These are phyloP conservation scores for Ogataea allantospora DNA, from an alignment of 805 yeast species.

Conservation along the genomic window DNA sequence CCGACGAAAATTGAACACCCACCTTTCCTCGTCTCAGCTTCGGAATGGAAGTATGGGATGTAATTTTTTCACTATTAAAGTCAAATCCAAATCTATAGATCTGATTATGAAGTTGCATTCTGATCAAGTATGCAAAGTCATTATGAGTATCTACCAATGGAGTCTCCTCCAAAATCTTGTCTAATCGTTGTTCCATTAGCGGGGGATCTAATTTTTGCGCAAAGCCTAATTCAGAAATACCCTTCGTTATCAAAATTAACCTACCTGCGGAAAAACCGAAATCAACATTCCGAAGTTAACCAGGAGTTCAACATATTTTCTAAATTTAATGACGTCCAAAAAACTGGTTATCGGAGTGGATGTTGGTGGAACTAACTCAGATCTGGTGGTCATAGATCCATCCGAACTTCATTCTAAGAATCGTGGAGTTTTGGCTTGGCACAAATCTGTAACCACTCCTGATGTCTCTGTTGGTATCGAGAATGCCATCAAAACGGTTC, in stretches of 20 bases:
- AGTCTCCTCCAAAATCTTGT: conserved; percentile 9
- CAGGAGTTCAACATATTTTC: too few relatives aligned
- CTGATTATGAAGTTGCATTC: conserved; percentile 45
- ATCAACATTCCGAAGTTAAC: neutral
- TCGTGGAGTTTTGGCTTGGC: conserved; percentile 9
- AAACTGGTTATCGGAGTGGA: conserved; percentile 8
- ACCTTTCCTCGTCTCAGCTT: conserved; percentile 39
- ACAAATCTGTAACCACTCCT: conserved; percentile 9
- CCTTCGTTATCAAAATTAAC: neutral
- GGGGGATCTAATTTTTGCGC: neutral
- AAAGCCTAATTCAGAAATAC: neutral
- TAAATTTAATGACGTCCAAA: conserved; percentile 2
- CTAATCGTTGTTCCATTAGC: conserved; percentile 1
- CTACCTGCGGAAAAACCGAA: neutral
- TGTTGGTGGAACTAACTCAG: conserved; percentile 11
- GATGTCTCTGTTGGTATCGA: conserved; percentile 9
- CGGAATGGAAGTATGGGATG: conserved; percentile 36
- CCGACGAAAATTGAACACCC: conserved; percentile 49
- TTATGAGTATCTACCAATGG: conserved; percentile 53
- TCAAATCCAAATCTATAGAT: conserved; percentile 38
- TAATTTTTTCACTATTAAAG: conserved; percentile 3
- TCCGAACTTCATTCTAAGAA: conserved; percentile 16
- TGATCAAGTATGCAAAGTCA: conserved; percentile 46
- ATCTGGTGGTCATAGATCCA: conserved; percentile 10
- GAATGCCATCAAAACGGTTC: conserved; percentile 4